Evolutionary conservation across 257 asterid genomes (phyloP).

Genomic region (Solanum medicagineum): DNA sequence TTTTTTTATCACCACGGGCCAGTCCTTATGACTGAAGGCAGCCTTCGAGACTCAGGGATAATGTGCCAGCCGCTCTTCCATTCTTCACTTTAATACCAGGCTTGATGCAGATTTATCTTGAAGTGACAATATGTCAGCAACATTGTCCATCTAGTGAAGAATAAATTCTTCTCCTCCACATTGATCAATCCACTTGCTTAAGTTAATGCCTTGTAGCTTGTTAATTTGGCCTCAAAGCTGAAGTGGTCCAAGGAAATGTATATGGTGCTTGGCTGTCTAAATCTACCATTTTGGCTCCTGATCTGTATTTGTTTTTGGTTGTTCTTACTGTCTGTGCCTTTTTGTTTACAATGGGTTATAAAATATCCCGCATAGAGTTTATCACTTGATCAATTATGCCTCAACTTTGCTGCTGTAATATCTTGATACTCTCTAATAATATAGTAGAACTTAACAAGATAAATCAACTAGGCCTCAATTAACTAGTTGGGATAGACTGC

Average conservation of each 20-base stretch:
- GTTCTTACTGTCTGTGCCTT: not conserved
- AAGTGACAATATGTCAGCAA: not conserved
- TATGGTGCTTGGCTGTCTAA: not conserved
- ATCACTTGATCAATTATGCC: not conserved
- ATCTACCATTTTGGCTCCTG: not conserved
- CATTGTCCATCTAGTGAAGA: not conserved
- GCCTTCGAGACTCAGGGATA: not conserved
- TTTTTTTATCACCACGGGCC: not conserved
- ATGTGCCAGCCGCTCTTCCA: not conserved
- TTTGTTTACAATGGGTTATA: not conserved
- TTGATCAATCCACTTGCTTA: not conserved
- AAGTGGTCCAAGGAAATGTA: not conserved
- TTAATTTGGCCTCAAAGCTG: not conserved
- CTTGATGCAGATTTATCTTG: not conserved
- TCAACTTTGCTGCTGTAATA: not conserved
- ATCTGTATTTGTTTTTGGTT: not conserved
- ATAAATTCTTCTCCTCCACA: not conserved
- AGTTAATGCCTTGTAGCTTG: not conserved
- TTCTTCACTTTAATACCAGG: not conserved
- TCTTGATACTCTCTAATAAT: no score
- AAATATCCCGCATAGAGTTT: not conserved
- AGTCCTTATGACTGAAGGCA: not conserved
- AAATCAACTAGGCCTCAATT: not conserved
- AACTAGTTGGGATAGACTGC: not conserved
- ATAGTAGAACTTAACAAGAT: no score